Evolutionary conservation across 2,329 filamentous ascomycete species (phyloP), one percentile per base, ranked within the genome.

Genomic region (Penicillium sp.): DNA sequence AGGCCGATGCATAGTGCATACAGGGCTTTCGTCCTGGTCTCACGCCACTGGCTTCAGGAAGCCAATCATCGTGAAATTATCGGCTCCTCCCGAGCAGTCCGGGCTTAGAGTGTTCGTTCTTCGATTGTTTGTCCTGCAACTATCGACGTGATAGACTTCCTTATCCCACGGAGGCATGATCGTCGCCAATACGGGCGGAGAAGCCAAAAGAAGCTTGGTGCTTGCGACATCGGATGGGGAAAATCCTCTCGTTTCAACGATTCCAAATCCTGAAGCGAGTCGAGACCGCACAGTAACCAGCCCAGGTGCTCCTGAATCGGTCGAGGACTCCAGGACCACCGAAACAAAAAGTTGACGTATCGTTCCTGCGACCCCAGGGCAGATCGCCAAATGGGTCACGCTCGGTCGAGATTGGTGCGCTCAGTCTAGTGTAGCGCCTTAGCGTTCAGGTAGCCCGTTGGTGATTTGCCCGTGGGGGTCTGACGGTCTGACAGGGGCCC

Each of bases 261-360:
- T 39, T 22, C 5, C 33, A 27, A n/a, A 27, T 27, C 33, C 49
- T 51, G 31, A 35, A 24, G 39, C 49, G 35, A 35, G 31, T 49
- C 18, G 6, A 46, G 24, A 27, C 6, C 27, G 24, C 7, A 16
- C 14, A 19, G 31, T 11, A 10, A 33, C 18, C 6, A 31, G 4
- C 27, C 16, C 18, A 24, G 9, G 10, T 18, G 43, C 27, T 18
- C n/a, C 43, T n/a, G 35, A 51, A 27, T 13, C 22, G 18, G 33
- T 40, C 35, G 22, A 7, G 24, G 14, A 9, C 24, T 27, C 24
- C 6, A 27, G 24, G 27, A 4, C 37, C 27, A 13, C 22, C 16
- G 2, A 4, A 16, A 33, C 27, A 31, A 31, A 31, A 56, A 66
- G 60, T 66, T 66, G 66, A 68, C 18, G 63, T 68, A 65, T 68